These are phyloP conservation scores for Withania somnifera DNA, from an alignment of 305 asterid species.

Conservation along the genomic window DNA sequence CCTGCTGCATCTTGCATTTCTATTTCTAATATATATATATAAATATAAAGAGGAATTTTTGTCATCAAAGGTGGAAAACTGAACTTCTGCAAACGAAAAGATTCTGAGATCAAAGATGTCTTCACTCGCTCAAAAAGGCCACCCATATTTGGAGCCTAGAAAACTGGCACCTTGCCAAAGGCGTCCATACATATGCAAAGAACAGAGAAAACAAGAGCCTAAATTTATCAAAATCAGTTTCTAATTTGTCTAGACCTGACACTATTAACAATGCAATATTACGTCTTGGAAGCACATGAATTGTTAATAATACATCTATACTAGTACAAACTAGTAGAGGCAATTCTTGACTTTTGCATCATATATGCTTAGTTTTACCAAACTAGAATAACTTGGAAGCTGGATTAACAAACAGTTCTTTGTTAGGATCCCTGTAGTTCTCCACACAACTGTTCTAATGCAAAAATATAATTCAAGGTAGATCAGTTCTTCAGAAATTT, in stretches of 20 bases:
- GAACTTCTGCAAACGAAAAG: neutral
- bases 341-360: neutral
- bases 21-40: neutral
- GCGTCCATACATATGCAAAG: neutral
- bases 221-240: neutral
- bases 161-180: neutral
- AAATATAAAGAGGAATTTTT: too few species aligned
- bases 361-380: neutral
- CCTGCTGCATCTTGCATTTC: neutral
- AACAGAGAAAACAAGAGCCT: neutral
- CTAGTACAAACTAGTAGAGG: neutral
- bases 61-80: neutral
- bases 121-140: neutral
- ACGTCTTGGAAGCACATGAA: constrained; percentile 1
- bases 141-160: neutral
- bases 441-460: neutral
- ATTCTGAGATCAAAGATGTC: neutral
- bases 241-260: neutral
- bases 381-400: neutral
- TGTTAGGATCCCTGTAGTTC: neutral
- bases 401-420: neutral
- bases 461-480: neutral
- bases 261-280: neutral
- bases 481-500: neutral
- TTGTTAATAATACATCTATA: neutral